Evolutionary conservation across 225 moss, liverwort and hornwort genomes (phyloP).

Genomic region (Antitrichia curtipendula): DNA sequence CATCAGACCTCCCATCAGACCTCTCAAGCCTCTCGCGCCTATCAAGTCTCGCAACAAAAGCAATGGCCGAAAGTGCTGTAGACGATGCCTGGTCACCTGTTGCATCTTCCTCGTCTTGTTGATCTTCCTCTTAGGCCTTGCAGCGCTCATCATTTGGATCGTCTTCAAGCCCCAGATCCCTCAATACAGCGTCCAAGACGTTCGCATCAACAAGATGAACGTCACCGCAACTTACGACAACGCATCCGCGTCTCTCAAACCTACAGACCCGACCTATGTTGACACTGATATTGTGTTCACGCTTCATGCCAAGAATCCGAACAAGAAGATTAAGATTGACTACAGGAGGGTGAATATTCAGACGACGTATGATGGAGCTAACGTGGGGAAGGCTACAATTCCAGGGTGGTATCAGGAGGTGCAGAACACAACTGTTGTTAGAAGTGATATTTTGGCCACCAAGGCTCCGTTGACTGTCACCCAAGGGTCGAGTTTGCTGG

Average conservation of each 20-base stretch:
- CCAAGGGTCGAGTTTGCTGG: slow-evolving; percentile 14
- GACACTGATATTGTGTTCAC: slow-evolving; percentile 32
- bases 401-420: slow-evolving; percentile 26
- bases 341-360: slow-evolving; percentile 27
- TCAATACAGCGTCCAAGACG: slow-evolving; percentile 33
- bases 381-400: slow-evolving; percentile 6
- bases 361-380: slow-evolving; percentile 3
- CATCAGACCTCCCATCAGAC: not conserved
- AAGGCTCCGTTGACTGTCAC: slow-evolving; percentile 6
- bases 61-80: slow-evolving; percentile 1
- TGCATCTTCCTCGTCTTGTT: slow-evolving; percentile 20
- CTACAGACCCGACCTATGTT: slow-evolving; percentile 8
- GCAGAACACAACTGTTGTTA: slow-evolving; percentile 12
- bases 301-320: slow-evolving; percentile 20
- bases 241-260: not conserved
- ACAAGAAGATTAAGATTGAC: slow-evolving; percentile 27
- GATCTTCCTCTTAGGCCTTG: slow-evolving; percentile 20
- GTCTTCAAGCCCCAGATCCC: slow-evolving; percentile 31
- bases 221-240: slow-evolving; percentile 9
- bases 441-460: not conserved
- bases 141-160: slow-evolving; percentile 30
- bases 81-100: slow-evolving; percentile 2
- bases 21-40: not conserved
- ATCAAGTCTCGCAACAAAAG: not conserved
- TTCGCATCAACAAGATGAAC: slow-evolving; percentile 26